phyloP scores from a whole-genome alignment of 179 eudicot genomes.

The Silene vulgaris region DNA sequence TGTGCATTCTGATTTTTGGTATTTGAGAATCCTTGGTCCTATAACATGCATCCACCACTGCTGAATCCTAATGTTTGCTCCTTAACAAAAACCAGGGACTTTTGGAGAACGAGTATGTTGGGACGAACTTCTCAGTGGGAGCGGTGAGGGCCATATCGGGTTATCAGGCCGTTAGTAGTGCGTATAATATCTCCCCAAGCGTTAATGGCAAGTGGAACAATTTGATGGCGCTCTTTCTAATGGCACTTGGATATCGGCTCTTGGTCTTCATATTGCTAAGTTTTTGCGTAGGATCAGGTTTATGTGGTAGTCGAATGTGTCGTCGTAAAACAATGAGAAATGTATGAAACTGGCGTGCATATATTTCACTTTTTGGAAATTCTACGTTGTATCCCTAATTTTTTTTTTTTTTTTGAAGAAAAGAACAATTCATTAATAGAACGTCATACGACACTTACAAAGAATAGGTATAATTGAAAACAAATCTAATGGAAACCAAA shows the following conservation, averaged over 20 bases:
- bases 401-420: too few species aligned
- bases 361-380: not conserved
- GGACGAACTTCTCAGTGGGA: conserved; percentile 70
- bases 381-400: not conserved
- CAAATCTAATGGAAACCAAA: too few species aligned
- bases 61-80: not conserved
- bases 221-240: conserved; percentile 64
- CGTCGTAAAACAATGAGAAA: conserved; percentile 32
- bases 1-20: not conserved
- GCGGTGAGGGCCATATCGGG: conserved; percentile 76
- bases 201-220: conserved; percentile 67
- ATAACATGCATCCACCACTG: not conserved
- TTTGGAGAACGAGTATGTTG: conserved; percentile 80
- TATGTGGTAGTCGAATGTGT: conserved; percentile 34
- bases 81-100: conserved; percentile 55
- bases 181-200: conserved; percentile 57
- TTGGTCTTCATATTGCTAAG: conserved; percentile 56
- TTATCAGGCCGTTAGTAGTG: conserved; percentile 67
- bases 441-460: too few species aligned
- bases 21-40: not conserved
- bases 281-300: conserved; percentile 40
- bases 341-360: conserved; percentile 19
- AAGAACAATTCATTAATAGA: too few species aligned
- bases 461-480: too few species aligned
- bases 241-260: conserved; percentile 72